phyloP scores from a whole-genome alignment of 1,284 basidiomycete species.

The Trichosporon ovoides region DNA sequence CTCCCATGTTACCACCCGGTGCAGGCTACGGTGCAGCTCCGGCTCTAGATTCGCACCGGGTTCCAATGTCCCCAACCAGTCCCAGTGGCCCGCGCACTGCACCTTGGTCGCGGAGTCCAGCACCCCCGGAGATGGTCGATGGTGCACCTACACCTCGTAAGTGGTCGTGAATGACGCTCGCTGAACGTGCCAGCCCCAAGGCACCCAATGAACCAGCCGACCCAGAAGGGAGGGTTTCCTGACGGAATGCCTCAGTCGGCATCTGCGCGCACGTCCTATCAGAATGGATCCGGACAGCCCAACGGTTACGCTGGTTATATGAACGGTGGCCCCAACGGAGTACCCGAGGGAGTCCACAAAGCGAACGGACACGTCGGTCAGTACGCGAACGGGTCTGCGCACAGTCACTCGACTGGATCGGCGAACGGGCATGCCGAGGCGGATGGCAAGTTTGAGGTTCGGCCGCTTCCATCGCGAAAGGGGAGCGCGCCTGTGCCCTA shows the following conservation, averaged over 20 bases:
- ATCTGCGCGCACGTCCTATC: neutral
- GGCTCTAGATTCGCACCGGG: neutral
- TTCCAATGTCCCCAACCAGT: neutral
- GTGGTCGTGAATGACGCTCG: neutral
- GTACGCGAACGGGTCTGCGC: neutral
- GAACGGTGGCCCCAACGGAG: neutral
- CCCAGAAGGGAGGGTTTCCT: neutral
- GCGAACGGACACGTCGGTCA: neutral
- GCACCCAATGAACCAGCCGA: neutral
- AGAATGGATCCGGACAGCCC: neutral
- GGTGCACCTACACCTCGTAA: neutral
- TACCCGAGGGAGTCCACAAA: neutral
- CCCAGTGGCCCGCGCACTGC: conserved; percentile 1
- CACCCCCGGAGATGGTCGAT: neutral
- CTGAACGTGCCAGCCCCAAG: neutral
- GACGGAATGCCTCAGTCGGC: neutral
- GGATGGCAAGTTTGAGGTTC: neutral
- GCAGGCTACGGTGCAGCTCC: neutral
- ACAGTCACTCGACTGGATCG: neutral
- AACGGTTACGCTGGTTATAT: neutral
- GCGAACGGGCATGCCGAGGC: neutral
- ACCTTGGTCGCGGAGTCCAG: neutral
- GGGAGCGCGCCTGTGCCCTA: conserved; percentile 1
- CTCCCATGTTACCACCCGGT: conserved; percentile 1
- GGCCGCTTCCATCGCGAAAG: neutral